A percentile compares a stretch with the other conserved stretches of the same genome.
These are phyloP conservation scores for Cyberlindnera xylosilytica DNA, from an alignment of 805 yeast genomes.

Conservation along the genomic window DNA sequence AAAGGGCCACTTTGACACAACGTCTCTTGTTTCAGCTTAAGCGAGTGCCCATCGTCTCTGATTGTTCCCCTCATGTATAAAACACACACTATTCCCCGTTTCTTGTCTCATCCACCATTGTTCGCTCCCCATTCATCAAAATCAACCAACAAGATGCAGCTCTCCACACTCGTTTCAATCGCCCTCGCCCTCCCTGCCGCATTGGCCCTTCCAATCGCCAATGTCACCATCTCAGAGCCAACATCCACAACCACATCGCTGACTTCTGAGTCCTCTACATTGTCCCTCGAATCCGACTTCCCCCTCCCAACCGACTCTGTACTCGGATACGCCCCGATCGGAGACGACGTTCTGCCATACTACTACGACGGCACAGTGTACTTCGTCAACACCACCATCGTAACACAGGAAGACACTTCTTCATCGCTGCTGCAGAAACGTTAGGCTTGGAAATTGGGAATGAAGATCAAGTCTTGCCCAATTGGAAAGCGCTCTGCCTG, in stretches of 20 bases:
- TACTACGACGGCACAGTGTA: conserved; percentile 16
- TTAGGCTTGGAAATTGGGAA: no score
- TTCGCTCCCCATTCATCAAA: no score
- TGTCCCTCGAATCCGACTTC: conserved; percentile 14
- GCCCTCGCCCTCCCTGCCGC: not conserved
- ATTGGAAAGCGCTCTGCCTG: not conserved
- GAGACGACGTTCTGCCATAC: conserved; percentile 12
- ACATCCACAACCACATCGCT: not conserved
- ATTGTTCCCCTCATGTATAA: no score
- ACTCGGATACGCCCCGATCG: conserved; percentile 5
- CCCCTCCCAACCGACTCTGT: conserved; percentile 22
- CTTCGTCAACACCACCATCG: conserved; percentile 20
- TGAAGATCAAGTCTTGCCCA: no score
- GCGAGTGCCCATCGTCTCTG: no score
- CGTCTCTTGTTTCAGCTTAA: no score
- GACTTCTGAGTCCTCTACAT: not conserved
- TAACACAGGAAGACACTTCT: not conserved
- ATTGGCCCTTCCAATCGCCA: not conserved
- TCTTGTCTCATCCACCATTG: no score
- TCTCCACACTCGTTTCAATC: not conserved
- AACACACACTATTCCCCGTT: no score
- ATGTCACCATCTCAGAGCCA: not conserved
- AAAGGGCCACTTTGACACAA: not conserved
- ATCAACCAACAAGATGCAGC: no score
- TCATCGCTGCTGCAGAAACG: no score